Evolutionary conservation across 352 stramenopile species (phyloP).

Genomic region (Detonula confervacea): DNA sequence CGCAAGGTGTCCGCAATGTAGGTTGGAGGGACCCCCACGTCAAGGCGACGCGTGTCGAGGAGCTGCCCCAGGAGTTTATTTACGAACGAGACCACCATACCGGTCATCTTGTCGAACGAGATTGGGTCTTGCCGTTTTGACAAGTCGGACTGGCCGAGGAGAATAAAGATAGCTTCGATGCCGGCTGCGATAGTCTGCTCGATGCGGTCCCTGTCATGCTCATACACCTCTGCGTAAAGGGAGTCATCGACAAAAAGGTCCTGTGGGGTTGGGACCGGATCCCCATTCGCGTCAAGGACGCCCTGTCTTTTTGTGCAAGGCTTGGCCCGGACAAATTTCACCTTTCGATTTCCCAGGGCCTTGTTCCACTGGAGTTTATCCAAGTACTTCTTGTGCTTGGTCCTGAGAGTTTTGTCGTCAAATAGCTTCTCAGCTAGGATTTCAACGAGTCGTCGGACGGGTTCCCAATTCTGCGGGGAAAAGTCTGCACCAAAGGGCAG

Average conservation of each 20-base stretch:
- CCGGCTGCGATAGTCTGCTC: constrained; percentile 19
- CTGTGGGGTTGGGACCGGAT: constrained; percentile 25
- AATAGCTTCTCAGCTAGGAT: constrained; percentile 27
- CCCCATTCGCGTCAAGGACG: neutral
- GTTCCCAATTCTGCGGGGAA: constrained; percentile 27
- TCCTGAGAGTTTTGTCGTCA: neutral
- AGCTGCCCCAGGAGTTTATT: constrained; percentile 38
- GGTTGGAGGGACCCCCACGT: neutral
- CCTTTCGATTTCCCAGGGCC: neutral
- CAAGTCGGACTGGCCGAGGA: constrained; percentile 24
- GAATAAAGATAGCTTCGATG: constrained; percentile 50
- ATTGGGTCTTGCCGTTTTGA: constrained; percentile 14
- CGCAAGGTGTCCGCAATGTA: too few species aligned
- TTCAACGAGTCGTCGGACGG: constrained; percentile 11
- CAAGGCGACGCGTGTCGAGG: too few species aligned
- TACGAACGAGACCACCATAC: constrained; percentile 23
- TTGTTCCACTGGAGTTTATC: constrained; percentile 16
- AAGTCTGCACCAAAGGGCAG: constrained; percentile 37
- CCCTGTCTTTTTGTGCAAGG: neutral
- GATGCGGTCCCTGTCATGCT: neutral
- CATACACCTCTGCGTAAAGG: constrained; percentile 29
- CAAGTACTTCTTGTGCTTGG: constrained; percentile 21
- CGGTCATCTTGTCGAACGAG: constrained; percentile 36
- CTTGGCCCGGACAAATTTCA: neutral
- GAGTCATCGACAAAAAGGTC: constrained; percentile 37